Evolutionary conservation across 495 filamentous ascomycete species (phyloP).

Genomic region (Aspergillus hancockii): DNA sequence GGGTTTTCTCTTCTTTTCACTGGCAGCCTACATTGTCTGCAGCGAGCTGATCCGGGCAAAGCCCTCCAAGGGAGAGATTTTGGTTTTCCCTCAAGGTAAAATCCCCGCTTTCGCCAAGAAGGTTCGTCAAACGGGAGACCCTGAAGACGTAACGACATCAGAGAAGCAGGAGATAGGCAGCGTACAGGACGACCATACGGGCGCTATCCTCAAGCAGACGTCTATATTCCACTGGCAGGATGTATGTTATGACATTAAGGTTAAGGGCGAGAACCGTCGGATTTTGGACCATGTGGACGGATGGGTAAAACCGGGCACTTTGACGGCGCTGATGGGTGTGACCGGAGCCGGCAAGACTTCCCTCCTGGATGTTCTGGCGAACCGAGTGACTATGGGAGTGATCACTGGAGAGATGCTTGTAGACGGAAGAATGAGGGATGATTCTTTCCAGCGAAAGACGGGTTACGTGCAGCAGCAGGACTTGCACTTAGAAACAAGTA

Average conservation of each 20-base stretch:
- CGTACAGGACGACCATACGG: constrained; percentile 19
- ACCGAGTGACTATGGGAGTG: constrained; percentile 82
- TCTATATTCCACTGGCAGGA: constrained; percentile 85
- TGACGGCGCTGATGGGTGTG: constrained; percentile 83
- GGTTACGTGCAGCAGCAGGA: constrained; percentile 95
- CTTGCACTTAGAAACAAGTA: constrained; percentile 79
- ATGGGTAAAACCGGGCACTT: constrained; percentile 87
- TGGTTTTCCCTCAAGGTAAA: constrained; percentile 80
- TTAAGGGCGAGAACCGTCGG: constrained; percentile 72
- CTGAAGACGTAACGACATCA: constrained; percentile 35
- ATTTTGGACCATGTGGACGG: constrained; percentile 84
- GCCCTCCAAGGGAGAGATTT: constrained; percentile 84
- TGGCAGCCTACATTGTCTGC: constrained; percentile 63
- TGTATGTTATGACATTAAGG: constrained; percentile 86
- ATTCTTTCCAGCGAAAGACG: constrained; percentile 85
- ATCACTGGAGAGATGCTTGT: constrained; percentile 85
- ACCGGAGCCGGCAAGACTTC: constrained; percentile 65
- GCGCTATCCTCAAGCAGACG: constrained; percentile 53
- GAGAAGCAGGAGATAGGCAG: constrained; percentile 29
- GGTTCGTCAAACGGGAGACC: constrained; percentile 37
- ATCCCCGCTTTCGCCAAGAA: constrained; percentile 61
- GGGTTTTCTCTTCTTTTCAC: constrained; percentile 69
- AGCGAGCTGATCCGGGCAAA: constrained; percentile 76
- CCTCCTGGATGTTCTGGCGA: constrained; percentile 57
- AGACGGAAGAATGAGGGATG: constrained; percentile 71